Conservation (phyloP, 179 eudicot genomes). For the Gypsophila paniculata region DNA sequence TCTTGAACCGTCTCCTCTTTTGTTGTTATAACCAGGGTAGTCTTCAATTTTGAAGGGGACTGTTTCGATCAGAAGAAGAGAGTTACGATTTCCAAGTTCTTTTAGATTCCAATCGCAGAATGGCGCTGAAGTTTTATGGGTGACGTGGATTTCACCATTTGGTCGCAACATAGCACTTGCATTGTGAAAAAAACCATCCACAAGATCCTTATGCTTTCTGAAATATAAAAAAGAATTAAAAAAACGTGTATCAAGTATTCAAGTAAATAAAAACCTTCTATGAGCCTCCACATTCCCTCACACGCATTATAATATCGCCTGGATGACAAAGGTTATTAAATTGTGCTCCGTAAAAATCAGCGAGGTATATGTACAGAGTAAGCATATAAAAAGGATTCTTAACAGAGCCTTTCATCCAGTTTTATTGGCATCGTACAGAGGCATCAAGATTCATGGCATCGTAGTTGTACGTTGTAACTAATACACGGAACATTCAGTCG, state of each 20-base stretch:
- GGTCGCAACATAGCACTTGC: constrained; percentile 48
- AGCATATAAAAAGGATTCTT: too few species aligned
- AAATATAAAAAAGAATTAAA: neutral
- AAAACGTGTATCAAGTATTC: neutral
- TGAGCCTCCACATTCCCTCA: too few species aligned
- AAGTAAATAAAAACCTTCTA: too few species aligned
- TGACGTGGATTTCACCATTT: constrained; percentile 58
- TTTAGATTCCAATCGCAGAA: constrained; percentile 46
- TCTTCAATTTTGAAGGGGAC: constrained; percentile 40
- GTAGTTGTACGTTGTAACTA: too few species aligned
- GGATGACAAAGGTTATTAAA: too few species aligned
- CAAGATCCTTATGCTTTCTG: constrained; percentile 47
- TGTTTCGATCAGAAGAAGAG: constrained; percentile 27
- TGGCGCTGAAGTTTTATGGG: constrained; percentile 48
- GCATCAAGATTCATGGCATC: too few species aligned
- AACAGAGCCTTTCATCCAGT: too few species aligned
- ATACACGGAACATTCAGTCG: too few species aligned
- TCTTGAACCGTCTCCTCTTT: constrained; percentile 48
- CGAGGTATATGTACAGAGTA: too few species aligned
- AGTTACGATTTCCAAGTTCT: constrained; percentile 38
- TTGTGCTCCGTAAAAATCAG: too few species aligned
- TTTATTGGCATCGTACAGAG: too few species aligned
- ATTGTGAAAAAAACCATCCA: constrained; percentile 46
- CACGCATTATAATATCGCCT: too few species aligned
- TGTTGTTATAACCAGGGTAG: constrained; percentile 63